Evolutionary conservation across 1,284 basidiomycete genomes (phyloP).

Genomic region (Microbotryum lychnidis-dioicae): DNA sequence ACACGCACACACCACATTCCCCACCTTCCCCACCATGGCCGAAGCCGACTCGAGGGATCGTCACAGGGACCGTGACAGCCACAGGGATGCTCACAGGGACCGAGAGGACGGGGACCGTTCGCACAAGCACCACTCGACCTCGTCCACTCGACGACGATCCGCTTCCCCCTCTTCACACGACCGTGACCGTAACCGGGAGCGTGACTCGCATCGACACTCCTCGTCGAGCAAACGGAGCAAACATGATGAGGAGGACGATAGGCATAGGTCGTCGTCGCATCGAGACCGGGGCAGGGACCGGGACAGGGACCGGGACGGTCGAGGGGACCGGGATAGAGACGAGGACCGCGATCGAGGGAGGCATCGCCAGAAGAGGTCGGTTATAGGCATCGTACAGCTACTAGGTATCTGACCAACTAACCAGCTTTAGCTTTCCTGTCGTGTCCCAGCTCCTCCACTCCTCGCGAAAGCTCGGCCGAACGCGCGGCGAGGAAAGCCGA

Average conservation of each 20-base stretch:
- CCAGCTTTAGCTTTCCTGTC: not conserved
- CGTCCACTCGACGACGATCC: not conserved
- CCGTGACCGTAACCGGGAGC: slow-evolving; percentile 32
- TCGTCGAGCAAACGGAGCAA: slow-evolving; percentile 10
- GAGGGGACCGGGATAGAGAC: not conserved
- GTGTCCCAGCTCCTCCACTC: slow-evolving; percentile 5
- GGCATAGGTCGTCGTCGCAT: slow-evolving; percentile 11
- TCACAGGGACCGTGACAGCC: slow-evolving; percentile 15
- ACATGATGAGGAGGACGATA: slow-evolving; percentile 25
- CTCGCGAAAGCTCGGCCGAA: slow-evolving; percentile 26
- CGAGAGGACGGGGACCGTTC: slow-evolving; percentile 6
- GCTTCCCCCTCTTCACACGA: slow-evolving; percentile 15
- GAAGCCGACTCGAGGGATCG: no score
- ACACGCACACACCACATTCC: no score
- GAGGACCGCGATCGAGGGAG: slow-evolving; percentile 20
- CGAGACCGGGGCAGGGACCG: slow-evolving; percentile 24
- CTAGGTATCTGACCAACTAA: not conserved
- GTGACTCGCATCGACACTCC: slow-evolving; percentile 22
- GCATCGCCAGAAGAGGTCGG: slow-evolving; percentile 24
- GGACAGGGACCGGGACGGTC: no score
- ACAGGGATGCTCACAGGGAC: slow-evolving; percentile 31
- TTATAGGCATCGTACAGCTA: not conserved
- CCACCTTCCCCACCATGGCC: no score
- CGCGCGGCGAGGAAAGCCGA: slow-evolving; percentile 26
- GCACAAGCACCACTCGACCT: not conserved